Evolutionary conservation across 2,329 filamentous ascomycete genomes (phyloP), one percentile per base, ranked within the genome.

Genomic region (Colletotrichum chlorophyti): DNA sequence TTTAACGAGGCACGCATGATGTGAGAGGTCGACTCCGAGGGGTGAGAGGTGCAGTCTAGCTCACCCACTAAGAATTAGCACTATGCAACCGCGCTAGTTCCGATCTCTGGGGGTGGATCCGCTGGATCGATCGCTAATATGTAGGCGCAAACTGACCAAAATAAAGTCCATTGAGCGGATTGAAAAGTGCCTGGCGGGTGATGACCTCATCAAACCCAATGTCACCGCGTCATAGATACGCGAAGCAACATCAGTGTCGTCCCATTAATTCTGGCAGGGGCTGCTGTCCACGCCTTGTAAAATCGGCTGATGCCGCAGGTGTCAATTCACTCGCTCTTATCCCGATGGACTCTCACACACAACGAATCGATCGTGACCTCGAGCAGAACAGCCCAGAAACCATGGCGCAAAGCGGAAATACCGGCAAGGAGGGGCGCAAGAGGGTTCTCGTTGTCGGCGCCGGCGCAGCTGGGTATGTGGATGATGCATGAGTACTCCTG

Each of bases 371-470:
- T 29, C 43, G 51, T 35, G 57, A 60, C 23, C 45, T 60, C 27
- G 51, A 57, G 43, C 51, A 47, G n/a, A 60, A 57, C 57, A 23
- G 32, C 26, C 23, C n/a, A 26, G 15, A 40, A 9, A 54, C 12
- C 15, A 61, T 61, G 59, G 34, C 59, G 32, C 54, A 54, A 21
- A 59, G 59, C 38, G 48, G 54, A 17, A 53, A 41, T 10, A 45
- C 48, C 9, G 57, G 51, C 38, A 53, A 48, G 24, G 48, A 53
- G 32, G 48, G 52, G n/a, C 52, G 46, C 5, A 76, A 74, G 60
- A 62, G 68, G 27, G 72, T 77, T 24, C 69, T 77, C 12, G 50
- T 77, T 29, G 74, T 77, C n/a, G 75, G 75, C 6, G 74, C 75
- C 6, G 75, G 74, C 8, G 75, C 75, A 45, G 74, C 74, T 51